A percentile compares a stretch with the other conserved stretches of the same genome.
These are phyloP conservation scores for Suillus clintonianus DNA, from an alignment of 768 basidiomycete genomes.

Conservation along the genomic window DNA sequence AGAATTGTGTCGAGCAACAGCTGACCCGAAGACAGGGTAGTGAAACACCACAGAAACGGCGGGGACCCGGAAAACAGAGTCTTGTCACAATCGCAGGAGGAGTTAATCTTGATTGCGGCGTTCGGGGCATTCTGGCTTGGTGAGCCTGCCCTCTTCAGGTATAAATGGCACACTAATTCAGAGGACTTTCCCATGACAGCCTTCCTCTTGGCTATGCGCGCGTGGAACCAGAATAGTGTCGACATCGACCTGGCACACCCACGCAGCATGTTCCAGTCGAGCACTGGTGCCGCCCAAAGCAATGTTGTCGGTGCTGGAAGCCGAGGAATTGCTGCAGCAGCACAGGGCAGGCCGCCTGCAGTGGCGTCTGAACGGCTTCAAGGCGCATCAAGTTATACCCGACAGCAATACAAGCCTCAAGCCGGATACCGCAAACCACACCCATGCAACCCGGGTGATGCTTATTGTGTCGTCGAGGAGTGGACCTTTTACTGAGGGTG, in stretches of 20 bases:
- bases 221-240: conserved; percentile 33
- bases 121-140: conserved; percentile 79
- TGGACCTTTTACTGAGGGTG: conserved; percentile 50
- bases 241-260: conserved; percentile 32
- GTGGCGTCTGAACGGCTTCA: conserved; percentile 17
- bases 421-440: conserved; percentile 42
- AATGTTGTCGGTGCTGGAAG: conserved; percentile 35
- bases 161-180: background rate
- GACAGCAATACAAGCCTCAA: conserved; percentile 29
- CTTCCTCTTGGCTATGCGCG: conserved; percentile 43
- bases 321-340: conserved; percentile 23
- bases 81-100: conserved; percentile 72
- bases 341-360: conserved; percentile 19
- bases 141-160: conserved; percentile 32
- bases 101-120: conserved; percentile 69
- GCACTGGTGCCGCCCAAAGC: conserved; percentile 34
- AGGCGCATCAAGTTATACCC: conserved; percentile 15
- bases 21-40: conserved; percentile 44
- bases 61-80: conserved; percentile 49
- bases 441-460: conserved; percentile 59
- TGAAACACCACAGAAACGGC: conserved; percentile 64
- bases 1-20: background rate
- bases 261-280: conserved; percentile 32
- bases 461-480: conserved; percentile 74
- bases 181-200: conserved; percentile 28